These are phyloP conservation scores for Plasmodium gonderi DNA, from an alignment of 169 alveolate species.

Conservation along the genomic window DNA sequence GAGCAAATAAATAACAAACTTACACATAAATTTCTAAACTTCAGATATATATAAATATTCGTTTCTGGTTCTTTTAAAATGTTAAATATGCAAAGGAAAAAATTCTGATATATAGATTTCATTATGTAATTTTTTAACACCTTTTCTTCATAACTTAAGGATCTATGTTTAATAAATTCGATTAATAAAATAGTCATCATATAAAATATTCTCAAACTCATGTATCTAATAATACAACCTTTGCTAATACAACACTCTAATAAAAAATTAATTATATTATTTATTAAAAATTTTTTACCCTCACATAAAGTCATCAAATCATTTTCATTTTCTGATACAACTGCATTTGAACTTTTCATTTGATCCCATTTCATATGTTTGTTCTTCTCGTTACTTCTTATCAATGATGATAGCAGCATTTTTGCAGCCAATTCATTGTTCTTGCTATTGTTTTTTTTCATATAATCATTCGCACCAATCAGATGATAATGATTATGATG, in stretches of 20 bases:
- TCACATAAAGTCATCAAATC: constrained; percentile 33
- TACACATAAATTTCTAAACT: constrained; percentile 47
- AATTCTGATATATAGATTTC: constrained; percentile 53
- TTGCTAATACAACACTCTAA: constrained; percentile 59
- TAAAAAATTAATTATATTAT: constrained; percentile 65
- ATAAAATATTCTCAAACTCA: constrained; percentile 34
- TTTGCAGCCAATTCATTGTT: background rate
- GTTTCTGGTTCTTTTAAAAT: constrained; percentile 59
- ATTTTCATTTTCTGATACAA: constrained; percentile 24
- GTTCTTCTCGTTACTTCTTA: constrained; percentile 27
- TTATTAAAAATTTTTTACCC: constrained; percentile 38
- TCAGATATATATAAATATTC: constrained; percentile 44
- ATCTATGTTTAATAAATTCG: constrained; percentile 11
- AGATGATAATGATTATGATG: background rate
- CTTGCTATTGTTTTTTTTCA: background rate
- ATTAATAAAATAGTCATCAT: constrained; percentile 35
- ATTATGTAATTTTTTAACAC: constrained; percentile 26
- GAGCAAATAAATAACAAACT: constrained; percentile 47
- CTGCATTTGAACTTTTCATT: background rate
- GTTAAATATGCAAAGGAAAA: constrained; percentile 47
- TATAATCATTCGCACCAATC: background rate
- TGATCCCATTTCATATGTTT: background rate
- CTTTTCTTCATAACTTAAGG: constrained; percentile 33
- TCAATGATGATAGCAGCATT: background rate
- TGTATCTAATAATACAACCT: constrained; percentile 40